Conservation (phyloP, 495 filamentous ascomycete species). For the Penicillium turbatum region DNA sequence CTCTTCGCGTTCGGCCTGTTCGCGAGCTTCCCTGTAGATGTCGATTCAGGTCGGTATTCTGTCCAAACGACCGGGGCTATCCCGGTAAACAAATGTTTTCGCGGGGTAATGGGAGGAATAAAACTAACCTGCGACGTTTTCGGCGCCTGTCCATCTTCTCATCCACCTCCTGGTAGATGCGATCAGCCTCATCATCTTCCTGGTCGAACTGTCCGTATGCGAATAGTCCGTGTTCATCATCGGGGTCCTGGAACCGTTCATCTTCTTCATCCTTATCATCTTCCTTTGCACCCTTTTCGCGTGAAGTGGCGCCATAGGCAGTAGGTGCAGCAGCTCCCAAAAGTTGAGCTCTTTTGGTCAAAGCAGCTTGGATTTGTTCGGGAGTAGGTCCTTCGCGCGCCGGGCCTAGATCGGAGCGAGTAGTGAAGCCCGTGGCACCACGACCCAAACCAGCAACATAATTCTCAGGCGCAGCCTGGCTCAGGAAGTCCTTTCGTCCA, state of each 20-base stretch:
- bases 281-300: slow-evolving; percentile 58
- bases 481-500: slow-evolving; percentile 83
- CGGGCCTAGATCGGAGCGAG: slow-evolving; percentile 91
- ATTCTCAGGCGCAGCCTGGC: slow-evolving; percentile 89
- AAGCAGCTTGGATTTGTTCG: slow-evolving; percentile 95
- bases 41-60: slow-evolving; percentile 78
- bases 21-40: slow-evolving; percentile 88
- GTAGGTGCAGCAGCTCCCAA: slow-evolving; percentile 77
- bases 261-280: slow-evolving; percentile 76
- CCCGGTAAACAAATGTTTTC: slow-evolving; percentile 67
- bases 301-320: slow-evolving; percentile 64
- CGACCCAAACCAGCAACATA: slow-evolving; percentile 97
- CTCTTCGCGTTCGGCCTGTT: slow-evolving; percentile 83
- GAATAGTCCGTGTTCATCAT: slow-evolving; percentile 95
- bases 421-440: slow-evolving; percentile 97
- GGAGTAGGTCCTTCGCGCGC: slow-evolving; percentile 95
- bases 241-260: slow-evolving; percentile 88
- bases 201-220: slow-evolving; percentile 90
- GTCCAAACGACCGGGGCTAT: slow-evolving; percentile 57
- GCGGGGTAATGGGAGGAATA: slow-evolving; percentile 20
- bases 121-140: slow-evolving; percentile 83
- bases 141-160: slow-evolving; percentile 92
- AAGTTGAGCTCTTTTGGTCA: slow-evolving; percentile 83
- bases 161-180: slow-evolving; percentile 91
- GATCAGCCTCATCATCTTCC: slow-evolving; percentile 95